phyloP scores from a whole-genome alignment of 2,329 filamentous ascomycete species.

The Didymella segeticola region DNA sequence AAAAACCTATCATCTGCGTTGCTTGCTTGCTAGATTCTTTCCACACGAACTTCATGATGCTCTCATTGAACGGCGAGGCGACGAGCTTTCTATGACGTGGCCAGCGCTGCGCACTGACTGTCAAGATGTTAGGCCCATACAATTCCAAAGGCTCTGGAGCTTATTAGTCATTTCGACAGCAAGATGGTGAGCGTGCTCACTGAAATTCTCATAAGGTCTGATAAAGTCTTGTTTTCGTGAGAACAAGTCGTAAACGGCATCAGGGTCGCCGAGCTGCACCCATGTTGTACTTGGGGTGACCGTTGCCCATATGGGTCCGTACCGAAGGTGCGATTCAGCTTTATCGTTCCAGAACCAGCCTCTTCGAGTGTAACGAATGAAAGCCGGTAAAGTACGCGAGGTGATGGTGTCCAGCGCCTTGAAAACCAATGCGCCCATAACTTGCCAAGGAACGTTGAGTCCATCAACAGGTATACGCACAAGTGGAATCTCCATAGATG shows the following conservation, averaged over 20 bases:
- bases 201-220: background rate
- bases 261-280: background rate
- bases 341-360: slow-evolving; percentile 30
- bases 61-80: slow-evolving; percentile 53
- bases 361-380: slow-evolving; percentile 18
- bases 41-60: slow-evolving; percentile 56
- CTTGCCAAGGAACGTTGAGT: background rate
- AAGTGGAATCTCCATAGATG: background rate
- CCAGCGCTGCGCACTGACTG: slow-evolving; percentile 35
- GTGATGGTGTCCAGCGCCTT: background rate
- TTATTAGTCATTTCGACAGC: background rate
- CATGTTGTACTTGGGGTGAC: slow-evolving; percentile 24
- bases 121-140: background rate
- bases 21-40: slow-evolving; percentile 66
- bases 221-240: background rate
- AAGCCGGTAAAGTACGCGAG: background rate
- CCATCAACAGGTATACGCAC: background rate
- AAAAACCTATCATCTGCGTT: slow-evolving; percentile 16
- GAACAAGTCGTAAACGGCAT: background rate
- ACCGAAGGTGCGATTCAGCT: slow-evolving; percentile 16
- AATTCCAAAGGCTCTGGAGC: background rate
- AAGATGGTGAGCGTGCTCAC: background rate
- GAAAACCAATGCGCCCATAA: background rate
- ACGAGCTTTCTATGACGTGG: slow-evolving; percentile 52
- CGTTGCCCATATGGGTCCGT: slow-evolving; percentile 24